Conservation (phyloP, 1,284 basidiomycete species). For the Malassezia restricta region DNA sequence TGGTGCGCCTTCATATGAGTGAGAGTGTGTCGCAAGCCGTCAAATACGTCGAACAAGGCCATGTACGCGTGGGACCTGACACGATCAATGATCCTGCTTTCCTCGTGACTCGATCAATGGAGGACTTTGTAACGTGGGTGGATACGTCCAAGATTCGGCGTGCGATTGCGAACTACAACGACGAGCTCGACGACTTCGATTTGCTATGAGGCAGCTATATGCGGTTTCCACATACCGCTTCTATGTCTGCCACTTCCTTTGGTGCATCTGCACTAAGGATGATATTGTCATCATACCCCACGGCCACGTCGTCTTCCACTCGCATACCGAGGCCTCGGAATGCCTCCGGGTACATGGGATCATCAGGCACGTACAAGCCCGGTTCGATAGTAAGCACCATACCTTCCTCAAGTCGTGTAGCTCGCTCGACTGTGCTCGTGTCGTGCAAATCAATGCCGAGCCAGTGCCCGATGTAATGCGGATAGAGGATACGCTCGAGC, state of each 20-base stretch:
- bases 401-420: conserved; percentile 25
- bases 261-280: conserved; percentile 32
- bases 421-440: conserved; percentile 28
- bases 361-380: conserved; percentile 38
- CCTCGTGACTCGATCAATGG: conserved; percentile 84
- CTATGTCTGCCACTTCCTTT: conserved; percentile 40
- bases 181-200: conserved; percentile 55
- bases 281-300: conserved; percentile 21
- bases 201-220: conserved; percentile 21
- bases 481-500: conserved; percentile 66
- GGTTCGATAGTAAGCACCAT: conserved; percentile 43
- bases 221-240: conserved; percentile 25
- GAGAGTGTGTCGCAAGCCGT: conserved; percentile 93
- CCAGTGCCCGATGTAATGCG: conserved; percentile 74
- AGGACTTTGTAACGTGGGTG: conserved; percentile 99
- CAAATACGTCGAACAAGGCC: conserved; percentile 94
- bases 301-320: conserved; percentile 42
- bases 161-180: conserved; percentile 89
- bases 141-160: conserved; percentile 94
- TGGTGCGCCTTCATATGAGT: conserved; percentile 86
- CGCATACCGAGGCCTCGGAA: conserved; percentile 42
- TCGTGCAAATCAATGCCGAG: conserved; percentile 58
- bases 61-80: conserved; percentile 90
- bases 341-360: conserved; percentile 27
- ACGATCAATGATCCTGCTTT: conserved; percentile 93